These are phyloP conservation scores for Uronychia binucleata DNA, from an alignment of 73 alveolate species.

Conservation along the genomic window DNA sequence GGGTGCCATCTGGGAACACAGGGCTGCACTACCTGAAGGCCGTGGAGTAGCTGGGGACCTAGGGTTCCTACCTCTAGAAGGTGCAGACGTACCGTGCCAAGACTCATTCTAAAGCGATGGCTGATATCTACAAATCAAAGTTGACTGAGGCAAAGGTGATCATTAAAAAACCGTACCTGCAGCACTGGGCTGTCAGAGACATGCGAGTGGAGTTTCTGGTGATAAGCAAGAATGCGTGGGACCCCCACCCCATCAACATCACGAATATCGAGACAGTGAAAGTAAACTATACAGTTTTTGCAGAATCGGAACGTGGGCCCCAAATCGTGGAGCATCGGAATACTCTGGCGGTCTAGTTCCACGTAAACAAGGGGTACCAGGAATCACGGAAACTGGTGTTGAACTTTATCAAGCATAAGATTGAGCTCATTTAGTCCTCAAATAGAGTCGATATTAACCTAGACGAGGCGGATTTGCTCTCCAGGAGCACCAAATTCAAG, in stretches of 20 bases:
- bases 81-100: conserved; percentile 22
- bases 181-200: conserved; percentile 73
- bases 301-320: conserved; percentile 89
- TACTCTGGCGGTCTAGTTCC: conserved; percentile 86
- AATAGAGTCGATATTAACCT: conserved; percentile 36
- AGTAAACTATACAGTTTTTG: conserved; percentile 74
- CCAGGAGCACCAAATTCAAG: not conserved
- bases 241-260: conserved; percentile 89
- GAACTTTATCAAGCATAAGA: conserved; percentile 73
- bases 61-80: conserved; percentile 7
- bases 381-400: conserved; percentile 69
- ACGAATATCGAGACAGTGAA: conserved; percentile 57
- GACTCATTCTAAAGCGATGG: conserved; percentile 2
- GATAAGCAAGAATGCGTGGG: conserved; percentile 87
- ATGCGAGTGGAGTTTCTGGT: conserved; percentile 84
- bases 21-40: not conserved
- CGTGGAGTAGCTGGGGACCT: not conserved
- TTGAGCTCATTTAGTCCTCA: conserved; percentile 9
- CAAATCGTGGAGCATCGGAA: conserved; percentile 84
- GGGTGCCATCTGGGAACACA: not conserved
- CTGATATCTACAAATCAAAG: conserved; percentile 29
- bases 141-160: conserved; percentile 69
- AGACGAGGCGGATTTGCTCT: conserved; percentile 32
- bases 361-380: conserved; percentile 70
- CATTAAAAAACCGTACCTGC: conserved; percentile 70